These are phyloP conservation scores for Vickermania ingenoplastis DNA, from an alignment of 208 protist genomes.

Conservation along the genomic window DNA sequence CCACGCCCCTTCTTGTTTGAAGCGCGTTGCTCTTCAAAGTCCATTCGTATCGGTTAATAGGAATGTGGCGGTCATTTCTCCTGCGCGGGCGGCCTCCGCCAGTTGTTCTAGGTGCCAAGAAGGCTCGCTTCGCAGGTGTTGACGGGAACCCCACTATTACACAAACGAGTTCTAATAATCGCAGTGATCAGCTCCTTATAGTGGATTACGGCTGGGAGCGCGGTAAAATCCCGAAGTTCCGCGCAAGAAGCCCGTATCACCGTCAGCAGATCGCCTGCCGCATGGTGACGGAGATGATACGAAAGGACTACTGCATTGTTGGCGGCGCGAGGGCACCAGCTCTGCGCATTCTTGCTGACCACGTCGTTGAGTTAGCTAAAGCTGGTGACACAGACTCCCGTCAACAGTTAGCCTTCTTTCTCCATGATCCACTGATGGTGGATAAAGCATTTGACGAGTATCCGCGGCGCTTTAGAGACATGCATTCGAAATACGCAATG, in stretches of 20 bases:
- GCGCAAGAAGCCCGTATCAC: constrained; percentile 74
- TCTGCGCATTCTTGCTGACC: constrained; percentile 78
- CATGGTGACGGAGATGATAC: constrained; percentile 88
- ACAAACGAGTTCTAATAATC: not conserved
- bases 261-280: constrained; percentile 78
- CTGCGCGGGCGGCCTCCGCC: constrained; percentile 38
- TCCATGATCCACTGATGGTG: constrained; percentile 84
- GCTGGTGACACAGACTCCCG: constrained; percentile 81
- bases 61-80: too few relatives aligned
- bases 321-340: constrained; percentile 75
- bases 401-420: constrained; percentile 83
- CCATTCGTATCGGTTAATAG: too few relatives aligned
- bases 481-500: constrained; percentile 81
- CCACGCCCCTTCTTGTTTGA: constrained; percentile 1
- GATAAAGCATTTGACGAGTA: constrained; percentile 91
- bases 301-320: constrained; percentile 85
- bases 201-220: constrained; percentile 78
- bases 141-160: constrained; percentile 84
- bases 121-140: constrained; percentile 56
- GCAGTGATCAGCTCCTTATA: constrained; percentile 74
- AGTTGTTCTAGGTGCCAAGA: constrained; percentile 57
- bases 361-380: constrained; percentile 86
- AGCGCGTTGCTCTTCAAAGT: too few relatives aligned
- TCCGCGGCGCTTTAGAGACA: constrained; percentile 72
- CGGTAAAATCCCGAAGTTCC: constrained; percentile 77